These are phyloP conservation scores for Paramecium primaurelia DNA, from an alignment of 73 alveolate species.

Conservation along the genomic window DNA sequence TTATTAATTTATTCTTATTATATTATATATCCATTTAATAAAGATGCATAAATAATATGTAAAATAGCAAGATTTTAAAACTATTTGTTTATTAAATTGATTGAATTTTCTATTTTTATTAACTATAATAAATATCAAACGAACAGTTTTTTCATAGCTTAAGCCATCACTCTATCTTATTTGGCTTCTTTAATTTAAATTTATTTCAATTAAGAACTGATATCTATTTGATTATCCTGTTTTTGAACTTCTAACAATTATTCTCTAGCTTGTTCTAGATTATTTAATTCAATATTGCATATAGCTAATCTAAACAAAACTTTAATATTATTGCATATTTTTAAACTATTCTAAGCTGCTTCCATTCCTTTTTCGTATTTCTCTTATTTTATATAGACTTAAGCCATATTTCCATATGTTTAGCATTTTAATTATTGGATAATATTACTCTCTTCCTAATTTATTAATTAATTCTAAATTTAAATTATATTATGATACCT, in stretches of 20 bases:
- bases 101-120: no score
- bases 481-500: not conserved
- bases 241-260: not conserved
- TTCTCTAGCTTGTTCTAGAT: not conserved
- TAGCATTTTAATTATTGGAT: not conserved
- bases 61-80: no score
- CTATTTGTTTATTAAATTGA: not conserved
- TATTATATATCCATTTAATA: no score
- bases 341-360: not conserved
- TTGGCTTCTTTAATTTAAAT: not conserved
- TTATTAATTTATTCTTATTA: no score
- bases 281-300: conserved; percentile 20
- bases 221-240: not conserved
- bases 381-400: not conserved
- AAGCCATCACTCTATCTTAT: not conserved
- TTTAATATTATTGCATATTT: not conserved
- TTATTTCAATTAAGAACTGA: not conserved
- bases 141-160: not conserved
- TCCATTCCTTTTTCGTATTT: not conserved
- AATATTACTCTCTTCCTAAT: not conserved
- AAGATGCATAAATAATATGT: no score
- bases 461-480: not conserved
- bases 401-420: conserved; percentile 5
- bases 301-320: not conserved
- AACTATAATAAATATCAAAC: not conserved